phyloP scores from a whole-genome alignment of 2,329 filamentous ascomycete genomes.

The Akanthomyces lecanii region DNA sequence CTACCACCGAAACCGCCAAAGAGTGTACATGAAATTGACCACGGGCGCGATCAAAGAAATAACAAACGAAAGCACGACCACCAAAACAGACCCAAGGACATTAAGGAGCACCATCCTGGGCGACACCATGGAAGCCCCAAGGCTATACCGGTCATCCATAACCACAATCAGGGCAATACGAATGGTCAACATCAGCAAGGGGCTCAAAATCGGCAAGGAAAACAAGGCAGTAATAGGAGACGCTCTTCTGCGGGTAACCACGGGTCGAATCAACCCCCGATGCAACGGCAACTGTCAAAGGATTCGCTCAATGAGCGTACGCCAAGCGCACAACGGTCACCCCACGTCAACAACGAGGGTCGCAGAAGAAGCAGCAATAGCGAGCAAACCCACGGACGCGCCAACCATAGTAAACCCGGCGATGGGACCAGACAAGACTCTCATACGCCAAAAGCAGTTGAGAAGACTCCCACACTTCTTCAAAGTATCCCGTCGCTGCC shows the following conservation, averaged over 20 bases:
- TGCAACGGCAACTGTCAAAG: constrained; percentile 6
- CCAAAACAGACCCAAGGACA: constrained; percentile 12
- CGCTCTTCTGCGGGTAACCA: constrained; percentile 2
- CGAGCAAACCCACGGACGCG: background rate
- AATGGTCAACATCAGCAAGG: background rate
- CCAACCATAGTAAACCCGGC: background rate
- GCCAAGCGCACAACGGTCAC: background rate
- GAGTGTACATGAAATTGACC: constrained; percentile 14
- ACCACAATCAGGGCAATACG: background rate
- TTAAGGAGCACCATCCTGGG: constrained; percentile 13
- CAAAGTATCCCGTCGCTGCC: constrained; percentile 7
- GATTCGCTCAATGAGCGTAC: background rate
- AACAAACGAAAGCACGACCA: constrained; percentile 15
- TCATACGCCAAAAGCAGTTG: background rate
- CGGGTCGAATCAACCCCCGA: background rate
- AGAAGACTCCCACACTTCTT: background rate
- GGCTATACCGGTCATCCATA: background rate
- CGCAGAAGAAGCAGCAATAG: constrained; percentile 7
- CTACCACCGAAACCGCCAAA: constrained; percentile 17
- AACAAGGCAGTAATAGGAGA: background rate
- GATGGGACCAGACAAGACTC: background rate
- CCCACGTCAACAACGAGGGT: background rate
- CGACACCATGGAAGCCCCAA: constrained; percentile 5
- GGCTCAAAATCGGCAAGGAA: background rate
- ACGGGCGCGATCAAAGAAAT: constrained; percentile 7